These are phyloP conservation scores for Nothophoma quercina DNA, from an alignment of 2,329 filamentous ascomycete species.

Conservation along the genomic window DNA sequence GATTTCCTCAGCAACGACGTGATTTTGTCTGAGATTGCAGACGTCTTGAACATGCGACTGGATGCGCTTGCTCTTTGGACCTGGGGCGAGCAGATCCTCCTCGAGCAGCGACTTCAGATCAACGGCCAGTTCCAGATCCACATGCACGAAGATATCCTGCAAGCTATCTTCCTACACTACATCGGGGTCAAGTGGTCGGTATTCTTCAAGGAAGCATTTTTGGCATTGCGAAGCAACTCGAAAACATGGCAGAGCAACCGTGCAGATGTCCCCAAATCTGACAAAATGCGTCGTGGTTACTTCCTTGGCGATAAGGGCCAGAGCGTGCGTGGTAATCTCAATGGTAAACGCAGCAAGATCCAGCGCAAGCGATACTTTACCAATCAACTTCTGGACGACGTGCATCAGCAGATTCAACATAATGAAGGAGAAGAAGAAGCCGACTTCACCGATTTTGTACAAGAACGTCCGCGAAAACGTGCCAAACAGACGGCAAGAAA, in stretches of 20 bases:
- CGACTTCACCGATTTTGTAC: constrained; percentile 17
- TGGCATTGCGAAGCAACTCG: constrained; percentile 22
- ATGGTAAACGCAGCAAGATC: constrained; percentile 27
- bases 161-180: constrained; percentile 45
- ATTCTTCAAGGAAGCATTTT: constrained; percentile 38
- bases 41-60: constrained; percentile 45
- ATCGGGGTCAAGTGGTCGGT: constrained; percentile 45
- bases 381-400: constrained; percentile 35
- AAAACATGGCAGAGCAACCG: constrained; percentile 31
- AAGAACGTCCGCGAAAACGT: neutral
- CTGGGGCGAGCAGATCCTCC: constrained; percentile 38
- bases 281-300: constrained; percentile 33
- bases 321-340: constrained; percentile 14
- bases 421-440: constrained; percentile 45
- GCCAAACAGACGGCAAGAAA: neutral
- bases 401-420: constrained; percentile 30
- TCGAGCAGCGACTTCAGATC: constrained; percentile 41
- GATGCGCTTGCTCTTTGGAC: constrained; percentile 36
- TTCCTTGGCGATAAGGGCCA: constrained; percentile 30
- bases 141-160: constrained; percentile 42
- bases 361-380: constrained; percentile 36
- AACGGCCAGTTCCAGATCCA: constrained; percentile 39
- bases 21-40: constrained; percentile 40
- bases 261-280: constrained; percentile 24
- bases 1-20: constrained; percentile 44